Evolutionary conservation across 1,284 basidiomycete species (phyloP), one percentile per base, ranked within the genome.

Genomic region (Pholiota adiposa): DNA sequence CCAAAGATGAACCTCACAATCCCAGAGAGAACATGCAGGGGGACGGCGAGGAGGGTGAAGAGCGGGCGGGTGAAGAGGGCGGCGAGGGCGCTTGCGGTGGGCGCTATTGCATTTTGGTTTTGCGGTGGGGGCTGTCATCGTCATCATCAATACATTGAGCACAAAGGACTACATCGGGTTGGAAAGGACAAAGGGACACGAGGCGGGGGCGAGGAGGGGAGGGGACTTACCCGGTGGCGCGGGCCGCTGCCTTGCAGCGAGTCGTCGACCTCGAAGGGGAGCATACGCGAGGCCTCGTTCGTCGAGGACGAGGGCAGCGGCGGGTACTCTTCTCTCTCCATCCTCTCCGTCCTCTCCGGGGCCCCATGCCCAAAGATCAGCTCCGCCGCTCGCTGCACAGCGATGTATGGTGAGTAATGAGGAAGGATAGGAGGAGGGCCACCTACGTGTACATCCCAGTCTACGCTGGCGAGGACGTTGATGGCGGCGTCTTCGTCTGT

Each of bases 401-500:
- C 18, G 14, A n/a, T 6, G 40, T 25, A 41, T 38, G 40, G 41
- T 34, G 25, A 50, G 63, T 21, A 21, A 40, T 43, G 18, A 51
- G 25, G 18, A 8, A 25, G 59, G 14, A n/a, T 33, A 18, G n/a
- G 23, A 53, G 31, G 43, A 43, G 16, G 43, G 33, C 23, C 54
- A 65, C 68, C 58, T 61, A 86, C 86, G 78, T 88, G 80, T 18
- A 90, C 82, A 73, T 90, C 84, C 89, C 89, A 92, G 36, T 81
- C 81, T 1, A 86, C 84, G 58, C 79, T 83, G 48, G 80, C 72
- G n/a, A 92, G 76, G 1, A 90, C 78, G 31, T 75, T 74, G n/a
- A 83, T 77, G 3, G 86, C 80, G 5, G 83, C 81, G 1, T 87
- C 84, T 29, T 81, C 79, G 68, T 89, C 87, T 12, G 76, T 79